Base-by-base conservation (phyloP, 805 yeast species). In the Myxozyma vanderwaltii region DNA sequence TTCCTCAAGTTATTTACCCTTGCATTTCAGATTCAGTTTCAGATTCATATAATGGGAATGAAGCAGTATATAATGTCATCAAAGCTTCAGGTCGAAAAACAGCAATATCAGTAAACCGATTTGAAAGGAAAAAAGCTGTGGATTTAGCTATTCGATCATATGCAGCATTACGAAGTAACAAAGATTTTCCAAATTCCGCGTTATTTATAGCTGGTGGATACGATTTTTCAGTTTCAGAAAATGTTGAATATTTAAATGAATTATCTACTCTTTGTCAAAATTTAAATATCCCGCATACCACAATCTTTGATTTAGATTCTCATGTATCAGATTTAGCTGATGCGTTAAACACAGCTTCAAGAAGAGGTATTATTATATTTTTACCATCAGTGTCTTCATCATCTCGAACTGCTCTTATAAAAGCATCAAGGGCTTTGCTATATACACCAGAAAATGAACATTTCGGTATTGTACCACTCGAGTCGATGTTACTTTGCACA, bases 381-480 rank as follows among this genome's bases (percentile, higher is more conserved):
- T 71, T 91, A 58, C 96, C 97, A 0, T 89, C 96, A 0, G 82
- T 92, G 7, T 80, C 88, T 41, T 79, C 90, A 1, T 70, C 79
- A 1, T 71, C 88, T 59, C 89, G 90, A 73, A 84, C 79, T 70
- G 75, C 80, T 1, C 77, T 94, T 27, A 75, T 94, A 35, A 71
- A 79, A 39, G 72, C 76, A 8, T 79, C 91, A 1, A 79, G 80
- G 48, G 66, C 88, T 56, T 77, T 94, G 23, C 74, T 91, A 46
- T 94, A 94, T 70, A 94, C 99, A 0, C 99, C 99, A 2, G 79
- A 88, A 0, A 81, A 81, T 67, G 99, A 94, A 72, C 99, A 94
- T 75, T 94, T 94, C 71, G 99, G 99, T 13, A 94, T 94, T 64
- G 99, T 94, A 8, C 99, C 99, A 1, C 79, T 94, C 15, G 99